Base-by-base conservation (phyloP, 192 early-diverging fungal species). In the Gonapodya prolifera region DNA sequence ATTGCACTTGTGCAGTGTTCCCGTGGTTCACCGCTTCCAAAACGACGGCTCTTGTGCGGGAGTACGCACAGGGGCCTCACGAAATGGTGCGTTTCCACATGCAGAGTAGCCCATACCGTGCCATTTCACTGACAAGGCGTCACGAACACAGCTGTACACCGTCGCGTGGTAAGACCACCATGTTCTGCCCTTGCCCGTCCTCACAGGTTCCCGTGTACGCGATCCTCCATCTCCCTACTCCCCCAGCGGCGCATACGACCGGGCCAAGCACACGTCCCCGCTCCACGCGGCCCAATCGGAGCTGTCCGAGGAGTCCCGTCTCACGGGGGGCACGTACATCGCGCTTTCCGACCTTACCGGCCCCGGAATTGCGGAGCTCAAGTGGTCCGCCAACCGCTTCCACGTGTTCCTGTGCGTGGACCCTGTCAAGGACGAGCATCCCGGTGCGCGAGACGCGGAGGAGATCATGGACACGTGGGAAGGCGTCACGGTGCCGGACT, bases 1-100 rank as follows among this genome's bases (percentile, higher is more conserved):
- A n/a, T n/a, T n/a, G n/a, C n/a, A n/a, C n/a, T n/a, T n/a, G n/a
- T n/a, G n/a, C n/a, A 8, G 45, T 61, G 23, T 61, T 61, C 23
- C 45, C 45, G 45, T 61, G 8, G 8, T 8, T 16, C 45, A 61
- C 45, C 45, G 23, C 8, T 8, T 16, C 45, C 8, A 84, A 90
- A 82, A 87, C 85, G n/a, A 88, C 88, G 0, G 81, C 80, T 71
- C 35, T 90, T 69, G 76, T 90, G 23, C 82, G 82, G 75, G 89
- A 90, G 70, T 90, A 85, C 80, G 78, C 78, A n/a, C 89, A 90
- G 79, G 89, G 89, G 30, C 81, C 87, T 16, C 87, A 90, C 77
- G 81, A 85, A 71, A 71, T 88, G 73, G 82, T 88, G 84, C 78
- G 75, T 61, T 61, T 61, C 23, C 45, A 23, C 45, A 61, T 23